Conservation (phyloP, 2,329 filamentous ascomycete species). For the Pyrenochaeta sp. region DNA sequence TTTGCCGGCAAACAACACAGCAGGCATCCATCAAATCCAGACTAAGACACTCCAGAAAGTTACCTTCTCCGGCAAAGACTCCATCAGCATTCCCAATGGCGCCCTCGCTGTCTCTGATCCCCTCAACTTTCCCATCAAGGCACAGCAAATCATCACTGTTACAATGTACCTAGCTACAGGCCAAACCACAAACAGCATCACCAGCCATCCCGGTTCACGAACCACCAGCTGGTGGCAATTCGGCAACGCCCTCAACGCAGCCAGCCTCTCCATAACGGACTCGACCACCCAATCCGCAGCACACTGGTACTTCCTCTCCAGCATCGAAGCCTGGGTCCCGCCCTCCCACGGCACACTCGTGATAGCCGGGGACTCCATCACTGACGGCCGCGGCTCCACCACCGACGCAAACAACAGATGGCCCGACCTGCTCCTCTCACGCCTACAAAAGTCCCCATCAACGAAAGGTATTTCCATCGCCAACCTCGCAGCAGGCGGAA, state of each 20-base stretch:
- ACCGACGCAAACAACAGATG: slow-evolving; percentile 66
- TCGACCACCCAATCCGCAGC: slow-evolving; percentile 47
- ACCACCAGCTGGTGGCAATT: slow-evolving; percentile 68
- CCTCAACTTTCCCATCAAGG: slow-evolving; percentile 61
- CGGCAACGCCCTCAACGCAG: slow-evolving; percentile 64
- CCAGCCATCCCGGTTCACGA: slow-evolving; percentile 70
- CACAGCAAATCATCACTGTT: slow-evolving; percentile 64
- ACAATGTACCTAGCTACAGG: slow-evolving; percentile 66
- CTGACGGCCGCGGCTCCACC: slow-evolving; percentile 68
- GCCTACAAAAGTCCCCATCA: slow-evolving; percentile 52
- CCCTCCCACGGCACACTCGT: slow-evolving; percentile 56
- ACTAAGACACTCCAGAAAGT: slow-evolving; percentile 61
- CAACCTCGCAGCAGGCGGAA: slow-evolving; percentile 76
- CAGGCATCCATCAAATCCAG: slow-evolving; percentile 64
- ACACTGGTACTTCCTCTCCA: slow-evolving; percentile 67
- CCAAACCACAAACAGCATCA: slow-evolving; percentile 66
- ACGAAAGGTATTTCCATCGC: slow-evolving; percentile 63
- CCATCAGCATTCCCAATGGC: slow-evolving; percentile 63
- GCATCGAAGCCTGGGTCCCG: slow-evolving; percentile 64
- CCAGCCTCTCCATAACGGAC: slow-evolving; percentile 57
- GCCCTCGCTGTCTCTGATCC: slow-evolving; percentile 69
- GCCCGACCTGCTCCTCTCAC: slow-evolving; percentile 52
- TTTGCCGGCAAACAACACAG: slow-evolving; percentile 62
- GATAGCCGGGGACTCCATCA: slow-evolving; percentile 71
- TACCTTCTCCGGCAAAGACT: slow-evolving; percentile 65